Conservation (phyloP, 768 basidiomycete species). For the Boletus rubroflammeus region DNA sequence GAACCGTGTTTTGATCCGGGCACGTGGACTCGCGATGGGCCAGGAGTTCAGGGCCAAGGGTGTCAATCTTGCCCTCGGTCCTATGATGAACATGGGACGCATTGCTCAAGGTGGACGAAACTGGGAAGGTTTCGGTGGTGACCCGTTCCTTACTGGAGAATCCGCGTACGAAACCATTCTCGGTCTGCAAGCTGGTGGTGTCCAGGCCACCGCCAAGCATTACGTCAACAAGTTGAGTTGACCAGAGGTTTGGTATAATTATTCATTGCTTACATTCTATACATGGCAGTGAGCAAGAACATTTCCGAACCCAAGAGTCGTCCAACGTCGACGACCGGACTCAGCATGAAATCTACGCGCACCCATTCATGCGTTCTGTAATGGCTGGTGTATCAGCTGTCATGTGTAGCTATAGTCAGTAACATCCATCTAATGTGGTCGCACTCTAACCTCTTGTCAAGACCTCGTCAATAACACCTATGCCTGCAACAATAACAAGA, state of each 20-base stretch:
- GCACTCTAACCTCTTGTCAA: conserved; percentile 18
- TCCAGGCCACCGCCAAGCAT: conserved; percentile 87
- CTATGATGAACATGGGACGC: conserved; percentile 88
- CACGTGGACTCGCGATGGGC: conserved; percentile 76
- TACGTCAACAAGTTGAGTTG: conserved; percentile 61
- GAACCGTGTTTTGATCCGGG: conserved; percentile 74
- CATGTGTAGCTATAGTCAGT: conserved; percentile 59
- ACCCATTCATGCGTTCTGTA: conserved; percentile 56
- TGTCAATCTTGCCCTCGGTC: conserved; percentile 70
- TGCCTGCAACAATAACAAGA: conserved; percentile 61
- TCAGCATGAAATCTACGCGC: conserved; percentile 55
- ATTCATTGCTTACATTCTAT: neutral
- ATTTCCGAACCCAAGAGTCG: conserved; percentile 31
- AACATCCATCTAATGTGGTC: neutral
- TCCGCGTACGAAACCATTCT: conserved; percentile 72
- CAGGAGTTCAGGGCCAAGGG: conserved; percentile 81
- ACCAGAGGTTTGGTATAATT: neutral
- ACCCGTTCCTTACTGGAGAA: conserved; percentile 84
- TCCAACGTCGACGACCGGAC: conserved; percentile 41
- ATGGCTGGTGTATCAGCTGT: conserved; percentile 63
- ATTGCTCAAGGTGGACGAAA: conserved; percentile 78
- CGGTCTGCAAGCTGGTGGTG: conserved; percentile 77
- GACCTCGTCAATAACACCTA: conserved; percentile 56
- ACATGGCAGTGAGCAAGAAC: conserved; percentile 34
- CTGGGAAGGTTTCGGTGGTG: conserved; percentile 95